These are phyloP conservation scores for Tetrastigma voinierianum DNA, from an alignment of 164 flowering plant species.

Conservation along the genomic window DNA sequence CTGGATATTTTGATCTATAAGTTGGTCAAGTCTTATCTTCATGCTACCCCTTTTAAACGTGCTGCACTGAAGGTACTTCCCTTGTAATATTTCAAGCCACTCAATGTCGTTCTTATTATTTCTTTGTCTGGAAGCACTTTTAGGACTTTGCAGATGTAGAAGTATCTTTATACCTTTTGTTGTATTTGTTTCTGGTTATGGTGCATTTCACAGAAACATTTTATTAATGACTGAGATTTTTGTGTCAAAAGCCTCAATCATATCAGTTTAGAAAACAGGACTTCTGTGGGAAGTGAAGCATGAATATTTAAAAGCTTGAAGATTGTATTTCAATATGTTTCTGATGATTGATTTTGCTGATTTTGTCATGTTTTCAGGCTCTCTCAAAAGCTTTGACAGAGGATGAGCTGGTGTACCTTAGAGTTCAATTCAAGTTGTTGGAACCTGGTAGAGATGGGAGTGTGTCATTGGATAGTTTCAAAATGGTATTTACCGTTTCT, in stretches of 20 bases:
- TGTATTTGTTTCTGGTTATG: no score
- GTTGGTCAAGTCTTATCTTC: constrained; percentile 62
- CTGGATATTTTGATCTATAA: constrained; percentile 63
- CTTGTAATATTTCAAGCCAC: not conserved
- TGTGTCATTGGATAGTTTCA: constrained; percentile 63
- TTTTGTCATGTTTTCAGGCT: constrained; percentile 51
- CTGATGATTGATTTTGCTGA: not conserved
- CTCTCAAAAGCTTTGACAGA: constrained; percentile 84
- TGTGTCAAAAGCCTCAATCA: no score
- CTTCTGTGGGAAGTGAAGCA: no score
- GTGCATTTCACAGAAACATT: no score
- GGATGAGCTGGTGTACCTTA: constrained; percentile 68
- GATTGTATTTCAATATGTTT: not conserved
- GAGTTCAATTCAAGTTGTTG: constrained; percentile 62
- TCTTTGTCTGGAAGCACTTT: no score
- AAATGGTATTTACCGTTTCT: constrained; percentile 36
- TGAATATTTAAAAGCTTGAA: no score
- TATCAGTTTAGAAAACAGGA: no score
- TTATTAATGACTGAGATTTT: no score
- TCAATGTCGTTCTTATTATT: no score
- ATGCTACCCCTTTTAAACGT: constrained; percentile 69
- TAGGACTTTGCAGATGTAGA: no score
- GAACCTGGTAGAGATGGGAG: constrained; percentile 68
- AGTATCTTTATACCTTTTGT: no score
- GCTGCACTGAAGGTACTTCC: constrained; percentile 61